Conservation (phyloP, 805 yeast species). For the Danielia oregonensis region DNA sequence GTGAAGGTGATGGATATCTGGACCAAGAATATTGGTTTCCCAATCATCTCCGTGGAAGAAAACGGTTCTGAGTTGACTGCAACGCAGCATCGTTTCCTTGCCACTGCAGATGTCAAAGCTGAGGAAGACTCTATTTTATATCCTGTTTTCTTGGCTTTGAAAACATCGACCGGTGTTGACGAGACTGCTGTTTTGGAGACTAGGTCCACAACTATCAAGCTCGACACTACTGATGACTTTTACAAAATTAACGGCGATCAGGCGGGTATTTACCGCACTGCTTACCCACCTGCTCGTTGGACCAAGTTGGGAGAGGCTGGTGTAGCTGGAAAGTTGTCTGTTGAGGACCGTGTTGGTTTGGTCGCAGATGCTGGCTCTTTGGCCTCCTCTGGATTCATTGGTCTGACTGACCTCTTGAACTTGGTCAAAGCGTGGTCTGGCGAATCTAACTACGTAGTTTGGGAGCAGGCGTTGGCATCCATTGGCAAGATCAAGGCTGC, state of each 20-base stretch:
- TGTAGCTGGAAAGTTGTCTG: slow-evolving; percentile 55
- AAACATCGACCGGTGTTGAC: slow-evolving; percentile 56
- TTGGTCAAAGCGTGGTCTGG: slow-evolving; percentile 58
- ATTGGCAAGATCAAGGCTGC: slow-evolving; percentile 48
- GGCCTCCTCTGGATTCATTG: slow-evolving; percentile 65
- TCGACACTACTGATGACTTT: slow-evolving; percentile 43
- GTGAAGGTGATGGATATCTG: slow-evolving; percentile 71
- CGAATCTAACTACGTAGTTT: slow-evolving; percentile 62
- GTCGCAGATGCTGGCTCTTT: slow-evolving; percentile 77
- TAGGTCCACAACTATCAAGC: slow-evolving; percentile 37
- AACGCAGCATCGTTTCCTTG: slow-evolving; percentile 69
- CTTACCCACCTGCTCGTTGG: slow-evolving; percentile 68
- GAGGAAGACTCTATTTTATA: slow-evolving; percentile 69
- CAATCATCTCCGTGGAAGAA: slow-evolving; percentile 59
- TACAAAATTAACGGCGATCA: slow-evolving; percentile 72
- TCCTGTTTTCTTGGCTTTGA: slow-evolving; percentile 68
- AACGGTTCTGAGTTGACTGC: slow-evolving; percentile 46
- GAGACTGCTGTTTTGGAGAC: slow-evolving; percentile 52
- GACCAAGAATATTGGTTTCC: slow-evolving; percentile 79
- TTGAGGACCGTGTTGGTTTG: slow-evolving; percentile 74
- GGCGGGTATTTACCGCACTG: slow-evolving; percentile 72
- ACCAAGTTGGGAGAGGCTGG: slow-evolving; percentile 61
- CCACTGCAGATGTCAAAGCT: slow-evolving; percentile 72
- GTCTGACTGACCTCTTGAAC: slow-evolving; percentile 56
- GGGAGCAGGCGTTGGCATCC: slow-evolving; percentile 56